Percentiles rank a stretch among this genome's conserved stretches.
Evolutionary conservation across 306 rosid genomes (phyloP).

Genomic region (Betula pendula): DNA sequence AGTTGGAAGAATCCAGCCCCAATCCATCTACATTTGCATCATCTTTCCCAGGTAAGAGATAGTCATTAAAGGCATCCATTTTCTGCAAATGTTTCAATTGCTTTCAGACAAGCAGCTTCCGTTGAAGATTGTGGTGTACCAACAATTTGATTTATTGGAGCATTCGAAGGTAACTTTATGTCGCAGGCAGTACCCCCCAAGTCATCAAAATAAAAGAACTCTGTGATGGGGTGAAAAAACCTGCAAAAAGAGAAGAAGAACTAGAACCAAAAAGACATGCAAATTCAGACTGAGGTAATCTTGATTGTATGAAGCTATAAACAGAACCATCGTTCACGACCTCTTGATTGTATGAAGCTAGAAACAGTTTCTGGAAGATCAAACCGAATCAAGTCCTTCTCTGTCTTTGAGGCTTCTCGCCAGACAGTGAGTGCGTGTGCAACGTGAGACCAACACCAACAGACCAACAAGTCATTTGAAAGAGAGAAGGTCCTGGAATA

Average conservation of each 20-base stretch:
- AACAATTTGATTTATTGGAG: constrained; percentile 61
- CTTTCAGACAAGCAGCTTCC: constrained; percentile 79
- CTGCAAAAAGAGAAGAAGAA: constrained; percentile 43
- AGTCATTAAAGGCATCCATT: constrained; percentile 70
- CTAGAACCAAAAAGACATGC: constrained; percentile 69
- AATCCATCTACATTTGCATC: constrained; percentile 39
- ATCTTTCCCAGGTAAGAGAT: constrained; percentile 68
- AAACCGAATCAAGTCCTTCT: constrained; percentile 96
- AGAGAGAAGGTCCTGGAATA: too few species aligned
- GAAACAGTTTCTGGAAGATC: constrained; percentile 98
- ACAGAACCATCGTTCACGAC: constrained; percentile 97
- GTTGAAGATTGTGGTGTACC: constrained; percentile 57
- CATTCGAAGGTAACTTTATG: constrained; percentile 73
- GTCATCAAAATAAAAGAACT: constrained; percentile 67
- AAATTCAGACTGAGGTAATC: constrained; percentile 88
- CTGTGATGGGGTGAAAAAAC: constrained; percentile 81
- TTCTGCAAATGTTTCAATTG: constrained; percentile 85
- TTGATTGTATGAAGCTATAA: too few species aligned
- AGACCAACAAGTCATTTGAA: too few species aligned
- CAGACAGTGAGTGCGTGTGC: too few species aligned
- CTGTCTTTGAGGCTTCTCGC: too few species aligned
- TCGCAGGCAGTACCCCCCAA: constrained; percentile 72
- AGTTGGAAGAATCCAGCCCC: constrained; percentile 49
- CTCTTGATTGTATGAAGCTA: constrained; percentile 98
- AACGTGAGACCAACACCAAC: too few species aligned